phyloP scores from a whole-genome alignment of 1,139 yeast genomes.

The Protomyces macrosporus region DNA sequence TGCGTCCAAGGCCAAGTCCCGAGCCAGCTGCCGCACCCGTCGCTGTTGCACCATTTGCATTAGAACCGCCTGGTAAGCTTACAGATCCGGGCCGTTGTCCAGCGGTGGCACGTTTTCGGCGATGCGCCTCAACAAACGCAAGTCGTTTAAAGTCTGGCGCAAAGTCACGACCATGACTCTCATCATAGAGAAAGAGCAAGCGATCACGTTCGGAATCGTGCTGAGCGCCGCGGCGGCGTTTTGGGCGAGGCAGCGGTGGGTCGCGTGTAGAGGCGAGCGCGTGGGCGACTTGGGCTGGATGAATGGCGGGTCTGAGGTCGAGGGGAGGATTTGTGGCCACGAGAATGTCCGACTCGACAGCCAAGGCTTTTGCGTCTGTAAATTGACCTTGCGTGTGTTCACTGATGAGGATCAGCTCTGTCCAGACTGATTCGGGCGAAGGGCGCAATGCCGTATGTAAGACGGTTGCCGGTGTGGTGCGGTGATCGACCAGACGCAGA shows the following conservation, averaged over 20 bases:
- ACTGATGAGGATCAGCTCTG: conserved; percentile 27
- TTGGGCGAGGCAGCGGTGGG: conserved; percentile 20
- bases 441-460: conserved; percentile 28
- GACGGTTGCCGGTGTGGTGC: conserved; percentile 21
- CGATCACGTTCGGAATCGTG: conserved; percentile 28
- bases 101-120: conserved; percentile 18
- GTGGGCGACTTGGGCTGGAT: conserved; percentile 23
- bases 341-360: conserved; percentile 27
- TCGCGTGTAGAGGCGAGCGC: conserved; percentile 17
- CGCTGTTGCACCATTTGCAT: not conserved
- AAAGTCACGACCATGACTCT: conserved; percentile 26
- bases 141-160: conserved; percentile 29
- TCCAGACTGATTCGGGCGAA: conserved; percentile 29
- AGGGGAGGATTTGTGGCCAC: conserved; percentile 30
- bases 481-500: conserved; percentile 17
- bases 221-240: conserved; percentile 20
- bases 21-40: not conserved
- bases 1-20: not conserved
- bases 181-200: conserved; percentile 28
- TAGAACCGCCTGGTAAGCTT: not conserved
- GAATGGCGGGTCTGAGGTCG: conserved; percentile 24
- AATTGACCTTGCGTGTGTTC: conserved; percentile 25
- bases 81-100: not conserved
- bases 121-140: conserved; percentile 29
- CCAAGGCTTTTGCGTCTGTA: conserved; percentile 26